Conservation (phyloP, 192 early-diverging fungal species). For the Coemansia sp. region DNA sequence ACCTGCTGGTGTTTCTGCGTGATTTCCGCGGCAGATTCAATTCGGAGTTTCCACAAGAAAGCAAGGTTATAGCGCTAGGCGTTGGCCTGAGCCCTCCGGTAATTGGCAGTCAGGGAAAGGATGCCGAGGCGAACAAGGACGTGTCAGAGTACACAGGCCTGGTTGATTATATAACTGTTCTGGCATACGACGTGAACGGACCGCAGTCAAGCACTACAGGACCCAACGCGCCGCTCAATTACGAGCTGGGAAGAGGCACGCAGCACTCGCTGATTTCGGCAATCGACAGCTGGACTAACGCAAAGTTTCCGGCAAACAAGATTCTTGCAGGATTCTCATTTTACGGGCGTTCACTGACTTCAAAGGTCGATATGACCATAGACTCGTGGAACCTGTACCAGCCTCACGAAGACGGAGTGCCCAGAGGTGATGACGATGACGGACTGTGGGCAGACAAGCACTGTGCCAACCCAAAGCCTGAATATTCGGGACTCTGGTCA, state of each 20-base stretch:
- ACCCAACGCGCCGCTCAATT: slow-evolving; percentile 62
- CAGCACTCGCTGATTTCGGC: slow-evolving; percentile 52
- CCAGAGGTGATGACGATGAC: slow-evolving; percentile 57
- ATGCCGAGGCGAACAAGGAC: slow-evolving; percentile 17
- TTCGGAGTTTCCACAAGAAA: slow-evolving; percentile 24
- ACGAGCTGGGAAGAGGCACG: slow-evolving; percentile 19
- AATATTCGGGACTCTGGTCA: slow-evolving; percentile 61
- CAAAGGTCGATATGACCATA: slow-evolving; percentile 29
- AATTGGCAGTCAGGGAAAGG: not conserved
- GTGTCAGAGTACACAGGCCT: slow-evolving; percentile 61
- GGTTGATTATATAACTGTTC: slow-evolving; percentile 68
- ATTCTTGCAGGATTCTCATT: slow-evolving; percentile 63
- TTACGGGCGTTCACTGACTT: slow-evolving; percentile 57
- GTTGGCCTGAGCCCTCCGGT: slow-evolving; percentile 62
- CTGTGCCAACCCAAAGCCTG: slow-evolving; percentile 22
- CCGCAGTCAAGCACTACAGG: slow-evolving; percentile 57
- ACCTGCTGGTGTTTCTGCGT: slow-evolving; percentile 60
- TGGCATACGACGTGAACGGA: slow-evolving; percentile 67
- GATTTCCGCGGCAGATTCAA: slow-evolving; percentile 61
- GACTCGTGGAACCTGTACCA: slow-evolving; percentile 41
- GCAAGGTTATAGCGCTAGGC: slow-evolving; percentile 64
- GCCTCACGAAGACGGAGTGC: slow-evolving; percentile 33
- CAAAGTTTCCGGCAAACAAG: slow-evolving; percentile 60
- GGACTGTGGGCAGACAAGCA: slow-evolving; percentile 38
- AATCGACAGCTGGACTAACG: slow-evolving; percentile 57